Conservation (phyloP, 2,329 filamentous ascomycete species). For the Leptographium lundbergii region DNA sequence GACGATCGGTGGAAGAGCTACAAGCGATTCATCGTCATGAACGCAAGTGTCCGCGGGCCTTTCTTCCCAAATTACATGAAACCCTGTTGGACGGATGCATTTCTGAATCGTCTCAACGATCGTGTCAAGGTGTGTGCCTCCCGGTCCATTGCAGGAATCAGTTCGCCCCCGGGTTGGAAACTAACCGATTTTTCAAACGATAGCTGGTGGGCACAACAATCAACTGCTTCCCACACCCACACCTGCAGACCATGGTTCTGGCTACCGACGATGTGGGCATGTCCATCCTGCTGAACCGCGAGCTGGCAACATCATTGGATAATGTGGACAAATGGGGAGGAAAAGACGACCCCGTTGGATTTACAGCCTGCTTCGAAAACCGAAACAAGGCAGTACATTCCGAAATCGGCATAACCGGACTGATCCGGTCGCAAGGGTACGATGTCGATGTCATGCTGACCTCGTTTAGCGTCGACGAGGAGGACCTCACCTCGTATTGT, state of each 20-base stretch:
- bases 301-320: constrained; percentile 8
- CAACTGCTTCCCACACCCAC: constrained; percentile 21
- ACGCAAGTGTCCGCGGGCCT: constrained; percentile 23
- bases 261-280: constrained; percentile 25
- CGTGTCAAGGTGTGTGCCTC: constrained; percentile 15
- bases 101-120: constrained; percentile 18
- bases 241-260: constrained; percentile 25
- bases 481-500: constrained; percentile 10
- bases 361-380: constrained; percentile 18
- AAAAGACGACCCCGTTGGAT: constrained; percentile 15
- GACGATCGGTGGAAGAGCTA: constrained; percentile 21
- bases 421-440: constrained; percentile 19
- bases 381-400: constrained; percentile 17
- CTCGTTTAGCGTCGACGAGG: constrained; percentile 14
- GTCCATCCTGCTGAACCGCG: constrained; percentile 20
- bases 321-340: constrained; percentile 15
- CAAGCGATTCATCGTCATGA: constrained; percentile 23
- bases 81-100: constrained; percentile 24
- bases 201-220: constrained; percentile 23
- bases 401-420: constrained; percentile 19
- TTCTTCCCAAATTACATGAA: constrained; percentile 23
- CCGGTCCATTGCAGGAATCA: too few relatives aligned
- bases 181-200: too few relatives aligned
- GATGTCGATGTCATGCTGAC: constrained; percentile 22
- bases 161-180: too few relatives aligned